Evolutionary conservation across 257 asterid species (phyloP), one percentile per base, ranked within the genome.

Genomic region (Salvia hispanica): DNA sequence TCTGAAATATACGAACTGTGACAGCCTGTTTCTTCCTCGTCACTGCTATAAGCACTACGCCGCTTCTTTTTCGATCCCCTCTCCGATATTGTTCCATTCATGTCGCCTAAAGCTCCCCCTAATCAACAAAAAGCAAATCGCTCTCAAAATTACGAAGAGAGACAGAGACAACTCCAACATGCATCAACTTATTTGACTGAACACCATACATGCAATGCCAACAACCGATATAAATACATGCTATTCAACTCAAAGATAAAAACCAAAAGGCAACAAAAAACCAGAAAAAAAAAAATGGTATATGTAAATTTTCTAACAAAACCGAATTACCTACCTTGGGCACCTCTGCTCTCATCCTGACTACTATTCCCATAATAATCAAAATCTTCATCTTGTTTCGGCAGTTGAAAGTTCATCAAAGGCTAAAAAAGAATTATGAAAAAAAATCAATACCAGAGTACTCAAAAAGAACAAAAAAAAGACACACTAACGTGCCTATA

Each of bases 301-400:
- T 34, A 54, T 39, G 54, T 25, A 65, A 36, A 18, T 7, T 13
- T 57, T 71, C 58, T 72, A 37, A 64, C 55, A 68, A 13, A 60
- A 74, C 64, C 46, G 73, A 75, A 76, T 70, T 76, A 79, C 81
- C 80, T 82, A 82, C 95, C 95, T 88, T 80, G 95, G 86, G 88
- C 81, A 84, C 90, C 95, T 86, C 87, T 83, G 91, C 96, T 91
- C 80, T 94, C 99, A 76, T 94, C 99, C 85, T 91, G 96, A 81
- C 99, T 94, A 80, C 97, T 89, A 81, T 87, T 86, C 62, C 83
- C 97, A 72, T 83, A 83, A 81, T 88, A 87, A 80, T 91, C 96
- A 78, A 87, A 84, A 74, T 84, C 96, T 61, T 86, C 95, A 59
- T 86, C 95, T 67, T 83, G 92, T 72, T 85, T 95, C 66, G 97